Conservation (phyloP, 352 stramenopile genomes). For the Plasmopara viticola region DNA sequence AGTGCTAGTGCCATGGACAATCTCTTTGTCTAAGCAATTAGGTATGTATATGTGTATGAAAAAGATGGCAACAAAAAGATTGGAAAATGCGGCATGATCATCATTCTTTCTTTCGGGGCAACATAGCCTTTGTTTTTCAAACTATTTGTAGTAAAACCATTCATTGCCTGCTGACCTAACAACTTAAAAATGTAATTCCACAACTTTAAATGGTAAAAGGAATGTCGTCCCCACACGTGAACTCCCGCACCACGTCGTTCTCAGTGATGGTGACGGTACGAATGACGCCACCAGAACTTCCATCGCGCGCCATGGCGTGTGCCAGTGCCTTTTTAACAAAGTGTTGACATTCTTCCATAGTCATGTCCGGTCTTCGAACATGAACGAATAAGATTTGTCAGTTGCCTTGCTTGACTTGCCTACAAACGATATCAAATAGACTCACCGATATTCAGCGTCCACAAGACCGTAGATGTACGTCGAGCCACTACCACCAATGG, state of each 20-base stretch:
- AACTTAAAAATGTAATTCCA: not conserved
- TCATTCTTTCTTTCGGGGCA: constrained; percentile 16
- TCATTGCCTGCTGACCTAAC: too few relatives aligned
- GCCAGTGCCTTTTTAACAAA: constrained; percentile 94
- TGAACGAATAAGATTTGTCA: not conserved
- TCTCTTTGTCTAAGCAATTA: constrained; percentile 62
- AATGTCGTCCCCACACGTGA: constrained; percentile 88
- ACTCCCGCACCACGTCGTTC: constrained; percentile 88
- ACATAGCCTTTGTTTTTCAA: not conserved
- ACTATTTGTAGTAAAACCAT: too few relatives aligned
- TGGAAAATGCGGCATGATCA: constrained; percentile 18
- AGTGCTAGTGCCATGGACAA: constrained; percentile 64
- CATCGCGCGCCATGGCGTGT: constrained; percentile 98
- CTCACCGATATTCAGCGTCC: constrained; percentile 90
- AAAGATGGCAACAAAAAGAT: constrained; percentile 4
- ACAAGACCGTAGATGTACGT: constrained; percentile 98
- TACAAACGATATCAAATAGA: not conserved
- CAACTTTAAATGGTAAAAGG: constrained; percentile 78
- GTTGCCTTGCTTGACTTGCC: not conserved
- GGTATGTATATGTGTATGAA: constrained; percentile 15
- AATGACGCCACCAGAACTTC: constrained; percentile 97
- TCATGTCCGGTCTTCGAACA: constrained; percentile 86
- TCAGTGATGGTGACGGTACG: constrained; percentile 93
- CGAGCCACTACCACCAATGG: constrained; percentile 94
- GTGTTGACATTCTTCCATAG: constrained; percentile 90